These are phyloP conservation scores for Cylindrotheca fusiformis DNA, from an alignment of 108 stramenopile genomes.

Conservation along the genomic window DNA sequence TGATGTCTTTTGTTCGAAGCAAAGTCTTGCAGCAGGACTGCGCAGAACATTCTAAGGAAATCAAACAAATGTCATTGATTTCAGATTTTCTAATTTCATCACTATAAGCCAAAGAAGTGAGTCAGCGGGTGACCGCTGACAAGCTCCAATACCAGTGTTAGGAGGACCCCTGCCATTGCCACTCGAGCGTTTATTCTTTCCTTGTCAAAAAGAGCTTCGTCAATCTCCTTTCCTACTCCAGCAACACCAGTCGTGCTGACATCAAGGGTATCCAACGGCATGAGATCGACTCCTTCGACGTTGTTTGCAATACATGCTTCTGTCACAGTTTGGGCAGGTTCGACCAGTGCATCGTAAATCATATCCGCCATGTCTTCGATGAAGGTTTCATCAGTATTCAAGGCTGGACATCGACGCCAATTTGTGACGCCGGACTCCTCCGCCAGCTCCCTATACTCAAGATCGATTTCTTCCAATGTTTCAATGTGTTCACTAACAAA, in stretches of 20 bases:
- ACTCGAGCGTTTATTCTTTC: slow-evolving; percentile 58
- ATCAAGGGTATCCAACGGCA: slow-evolving; percentile 49
- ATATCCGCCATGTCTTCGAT: slow-evolving; percentile 96
- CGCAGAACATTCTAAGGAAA: too few relatives aligned
- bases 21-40: too few relatives aligned
- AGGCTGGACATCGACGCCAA: slow-evolving; percentile 92
- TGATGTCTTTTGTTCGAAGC: too few relatives aligned
- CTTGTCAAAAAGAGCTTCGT: slow-evolving; percentile 10
- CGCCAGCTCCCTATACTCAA: slow-evolving; percentile 98
- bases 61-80: too few relatives aligned
- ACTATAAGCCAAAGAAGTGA: slow-evolving; percentile 16
- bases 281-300: slow-evolving; percentile 67
- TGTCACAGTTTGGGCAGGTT: slow-evolving; percentile 75
- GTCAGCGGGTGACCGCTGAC: slow-evolving; percentile 19
- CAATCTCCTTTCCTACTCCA: slow-evolving; percentile 64
- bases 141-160: slow-evolving; percentile 46
- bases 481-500: slow-evolving; percentile 99
- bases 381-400: slow-evolving; percentile 92
- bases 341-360: slow-evolving; percentile 83
- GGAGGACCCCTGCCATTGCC: slow-evolving; percentile 56
- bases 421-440: slow-evolving; percentile 89
- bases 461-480: slow-evolving; percentile 99
- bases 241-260: slow-evolving; percentile 63
- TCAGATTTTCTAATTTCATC: too few relatives aligned
- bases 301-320: slow-evolving; percentile 89